A percentile compares a stretch with the other conserved stretches of the same genome.
These are phyloP conservation scores for Thelephora aurantiotincta DNA, from an alignment of 768 basidiomycete species.

Conservation along the genomic window DNA sequence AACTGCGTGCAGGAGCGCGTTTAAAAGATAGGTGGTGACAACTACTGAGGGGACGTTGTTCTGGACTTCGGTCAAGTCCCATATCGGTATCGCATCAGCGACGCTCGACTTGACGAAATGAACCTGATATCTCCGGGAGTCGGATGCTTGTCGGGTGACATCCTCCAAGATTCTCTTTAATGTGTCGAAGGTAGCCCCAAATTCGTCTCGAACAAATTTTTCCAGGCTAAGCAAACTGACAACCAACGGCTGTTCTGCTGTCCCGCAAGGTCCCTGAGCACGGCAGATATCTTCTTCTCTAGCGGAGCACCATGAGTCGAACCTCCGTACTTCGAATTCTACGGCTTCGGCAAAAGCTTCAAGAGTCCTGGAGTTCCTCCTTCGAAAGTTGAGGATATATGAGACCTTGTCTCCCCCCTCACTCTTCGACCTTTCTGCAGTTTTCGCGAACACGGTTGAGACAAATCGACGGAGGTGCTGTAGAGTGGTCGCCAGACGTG, in stretches of 20 bases:
- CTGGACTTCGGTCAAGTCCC: conserved; percentile 26
- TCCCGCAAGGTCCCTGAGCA: conserved; percentile 31
- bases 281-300: conserved; percentile 53
- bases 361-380: conserved; percentile 37
- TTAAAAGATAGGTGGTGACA: conserved; percentile 43
- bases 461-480: conserved; percentile 52
- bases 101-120: conserved; percentile 8
- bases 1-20: conserved; percentile 40
- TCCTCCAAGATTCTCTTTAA: conserved; percentile 34
- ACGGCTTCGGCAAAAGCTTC: conserved; percentile 76
- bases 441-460: conserved; percentile 28
- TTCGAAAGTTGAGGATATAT: background rate
- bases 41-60: conserved; percentile 32
- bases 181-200: conserved; percentile 42
- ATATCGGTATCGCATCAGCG: conserved; percentile 16
- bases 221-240: conserved; percentile 58
- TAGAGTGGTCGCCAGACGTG: conserved; percentile 41
- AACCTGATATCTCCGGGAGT: background rate
- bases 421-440: conserved; percentile 6
- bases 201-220: conserved; percentile 40
- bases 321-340: conserved; percentile 37
- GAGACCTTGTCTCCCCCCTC: conserved; percentile 5
- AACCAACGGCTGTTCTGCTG: conserved; percentile 22
- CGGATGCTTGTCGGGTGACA: conserved; percentile 15
- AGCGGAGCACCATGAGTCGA: conserved; percentile 59